Percentiles rank a stretch among this genome's conserved stretches.
Conservation (phyloP, 192 early-diverging fungal genomes). For the Podila epigama region DNA sequence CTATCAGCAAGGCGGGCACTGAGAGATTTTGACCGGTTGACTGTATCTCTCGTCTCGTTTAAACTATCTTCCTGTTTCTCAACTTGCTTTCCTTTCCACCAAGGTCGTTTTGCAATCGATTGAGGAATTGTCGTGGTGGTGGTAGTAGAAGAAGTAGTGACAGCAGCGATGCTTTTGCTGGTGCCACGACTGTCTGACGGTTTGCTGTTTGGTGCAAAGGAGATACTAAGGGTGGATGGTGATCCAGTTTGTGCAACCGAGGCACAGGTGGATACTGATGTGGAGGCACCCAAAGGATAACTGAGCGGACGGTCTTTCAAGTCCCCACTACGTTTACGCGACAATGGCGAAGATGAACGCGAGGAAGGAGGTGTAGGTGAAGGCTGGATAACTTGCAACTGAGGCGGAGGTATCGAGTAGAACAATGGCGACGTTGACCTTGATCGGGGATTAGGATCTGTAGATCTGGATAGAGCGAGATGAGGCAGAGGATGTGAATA, state of each 20-base stretch:
- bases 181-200: no score
- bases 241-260: no score
- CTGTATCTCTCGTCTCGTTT: not conserved
- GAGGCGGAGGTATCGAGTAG: not conserved
- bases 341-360: not conserved
- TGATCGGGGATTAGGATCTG: not conserved
- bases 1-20: not conserved
- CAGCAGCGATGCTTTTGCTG: no score
- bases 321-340: not conserved
- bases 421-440: not conserved
- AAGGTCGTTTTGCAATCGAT: no score
- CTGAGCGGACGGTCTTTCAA: not conserved
- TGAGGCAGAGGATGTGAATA: slow-evolving; percentile 20
- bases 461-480: not conserved
- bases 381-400: not conserved
- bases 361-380: no score
- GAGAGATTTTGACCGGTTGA: not conserved
- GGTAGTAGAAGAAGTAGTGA: no score
- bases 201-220: no score
- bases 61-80: not conserved
- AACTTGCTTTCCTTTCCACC: no score
- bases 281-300: no score
- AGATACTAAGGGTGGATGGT: no score
- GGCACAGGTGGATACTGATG: no score
- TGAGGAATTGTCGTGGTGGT: no score